A percentile compares a stretch with the other conserved stretches of the same genome.
Conservation (phyloP, 73 alveolate genomes). For the Breviolum minutum region DNA sequence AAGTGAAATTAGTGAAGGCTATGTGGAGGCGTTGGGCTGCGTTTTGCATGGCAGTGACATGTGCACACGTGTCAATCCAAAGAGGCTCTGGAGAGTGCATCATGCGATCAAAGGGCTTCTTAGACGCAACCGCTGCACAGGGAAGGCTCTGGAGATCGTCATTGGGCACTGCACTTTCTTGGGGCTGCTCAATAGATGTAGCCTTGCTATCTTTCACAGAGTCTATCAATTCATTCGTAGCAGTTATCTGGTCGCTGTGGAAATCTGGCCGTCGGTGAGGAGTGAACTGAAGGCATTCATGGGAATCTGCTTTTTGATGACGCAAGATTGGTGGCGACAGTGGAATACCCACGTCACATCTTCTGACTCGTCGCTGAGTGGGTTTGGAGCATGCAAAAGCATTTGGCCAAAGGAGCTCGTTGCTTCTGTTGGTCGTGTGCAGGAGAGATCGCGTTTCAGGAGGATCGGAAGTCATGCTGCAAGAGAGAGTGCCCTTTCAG, state of each 20-base stretch:
- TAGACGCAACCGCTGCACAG: neutral
- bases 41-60: neutral
- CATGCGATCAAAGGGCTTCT: slow-evolving; percentile 31
- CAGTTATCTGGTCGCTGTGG: neutral
- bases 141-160: slow-evolving; percentile 22
- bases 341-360: slow-evolving; percentile 33
- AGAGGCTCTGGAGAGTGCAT: slow-evolving; percentile 26
- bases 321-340: slow-evolving; percentile 21
- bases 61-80: neutral
- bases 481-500: slow-evolving; percentile 4
- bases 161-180: slow-evolving; percentile 45
- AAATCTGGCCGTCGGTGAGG: neutral
- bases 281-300: slow-evolving; percentile 26
- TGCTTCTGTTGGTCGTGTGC: neutral
- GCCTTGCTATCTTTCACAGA: neutral
- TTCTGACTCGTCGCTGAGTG: neutral
- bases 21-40: slow-evolving; percentile 14
- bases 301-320: neutral
- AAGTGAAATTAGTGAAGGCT: neutral
- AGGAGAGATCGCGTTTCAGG: slow-evolving; percentile 15
- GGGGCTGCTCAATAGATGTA: neutral
- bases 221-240: slow-evolving; percentile 13
- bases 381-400: slow-evolving; percentile 39
- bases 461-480: neutral
- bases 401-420: slow-evolving; percentile 37